Percentiles rank a stretch among this genome's conserved stretches.
These are phyloP conservation scores for Dioscorea zingiberensis DNA, from an alignment of 106 monocot genomes.

Conservation along the genomic window DNA sequence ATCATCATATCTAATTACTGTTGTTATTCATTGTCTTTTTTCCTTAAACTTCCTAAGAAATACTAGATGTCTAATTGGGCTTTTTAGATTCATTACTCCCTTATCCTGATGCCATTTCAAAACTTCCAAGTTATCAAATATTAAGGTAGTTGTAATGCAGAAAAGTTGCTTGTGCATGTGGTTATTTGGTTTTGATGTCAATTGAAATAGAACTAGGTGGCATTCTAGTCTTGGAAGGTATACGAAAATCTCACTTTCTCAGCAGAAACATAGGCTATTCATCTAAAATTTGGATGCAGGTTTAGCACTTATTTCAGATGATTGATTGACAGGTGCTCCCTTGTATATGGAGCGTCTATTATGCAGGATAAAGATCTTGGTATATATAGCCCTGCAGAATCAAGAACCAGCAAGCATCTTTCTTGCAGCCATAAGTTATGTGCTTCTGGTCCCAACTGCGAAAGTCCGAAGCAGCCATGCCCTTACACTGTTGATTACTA, in stretches of 20 bases:
- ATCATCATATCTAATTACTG: no score
- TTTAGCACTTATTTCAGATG: slow-evolving; percentile 75
- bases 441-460: slow-evolving; percentile 41
- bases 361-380: slow-evolving; percentile 95
- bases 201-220: neutral
- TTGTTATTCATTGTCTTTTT: no score
- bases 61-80: no score
- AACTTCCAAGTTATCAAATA: no score
- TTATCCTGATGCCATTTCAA: no score
- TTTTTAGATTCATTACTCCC: no score
- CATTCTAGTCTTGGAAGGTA: neutral
- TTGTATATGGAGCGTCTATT: slow-evolving; percentile 89
- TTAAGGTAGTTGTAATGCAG: no score
- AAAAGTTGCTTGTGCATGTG: neutral
- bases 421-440: slow-evolving; percentile 87
- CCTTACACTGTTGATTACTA: slow-evolving; percentile 74
- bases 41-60: no score
- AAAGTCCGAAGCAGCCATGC: slow-evolving; percentile 66
- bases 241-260: neutral
- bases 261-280: slow-evolving; percentile 11
- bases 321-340: slow-evolving; percentile 98
- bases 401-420: slow-evolving; percentile 77
- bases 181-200: neutral
- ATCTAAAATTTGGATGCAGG: slow-evolving; percentile 36
- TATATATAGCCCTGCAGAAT: slow-evolving; percentile 73